phyloP scores from a whole-genome alignment of 441 rosid genomes.

The California macrophylla region DNA sequence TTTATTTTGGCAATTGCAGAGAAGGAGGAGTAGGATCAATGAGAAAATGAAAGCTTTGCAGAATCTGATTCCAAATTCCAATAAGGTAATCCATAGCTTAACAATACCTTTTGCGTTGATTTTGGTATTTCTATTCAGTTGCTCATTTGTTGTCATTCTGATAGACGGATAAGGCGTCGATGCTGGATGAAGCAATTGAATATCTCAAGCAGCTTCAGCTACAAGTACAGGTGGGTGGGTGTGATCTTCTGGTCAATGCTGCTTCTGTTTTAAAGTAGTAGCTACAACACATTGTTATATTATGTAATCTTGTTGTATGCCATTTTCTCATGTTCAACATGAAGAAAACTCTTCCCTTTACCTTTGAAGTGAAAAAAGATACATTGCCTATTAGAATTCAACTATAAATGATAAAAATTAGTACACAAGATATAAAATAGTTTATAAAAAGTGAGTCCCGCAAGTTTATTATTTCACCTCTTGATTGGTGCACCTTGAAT shows the following conservation, averaged over 20 bases:
- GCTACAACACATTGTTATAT: background rate
- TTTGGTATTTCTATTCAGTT: background rate
- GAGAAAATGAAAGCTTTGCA: constrained; percentile 95
- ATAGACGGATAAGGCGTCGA: constrained; percentile 79
- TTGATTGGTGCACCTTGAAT: background rate
- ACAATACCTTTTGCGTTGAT: background rate
- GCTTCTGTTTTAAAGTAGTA: background rate
- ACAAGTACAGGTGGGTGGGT: constrained; percentile 58
- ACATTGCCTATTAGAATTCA: background rate
- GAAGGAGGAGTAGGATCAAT: constrained; percentile 83
- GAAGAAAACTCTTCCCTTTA: background rate
- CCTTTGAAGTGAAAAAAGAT: background rate
- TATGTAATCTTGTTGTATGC: background rate
- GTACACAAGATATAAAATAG: background rate
- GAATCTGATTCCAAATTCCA: constrained; percentile 80
- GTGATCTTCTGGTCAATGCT: background rate
- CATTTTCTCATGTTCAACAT: background rate
- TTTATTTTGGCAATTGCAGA: constrained; percentile 30
- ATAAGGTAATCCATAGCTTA: constrained; percentile 51
- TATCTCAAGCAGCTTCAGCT: constrained; percentile 78
- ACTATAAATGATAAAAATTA: background rate
- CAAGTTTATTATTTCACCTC: background rate
- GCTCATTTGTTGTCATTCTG: constrained; percentile 6
- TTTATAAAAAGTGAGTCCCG: background rate
- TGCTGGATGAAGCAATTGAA: constrained; percentile 81